Evolutionary conservation across 768 basidiomycete species (phyloP).

Genomic region (Baorangia bicolor): DNA sequence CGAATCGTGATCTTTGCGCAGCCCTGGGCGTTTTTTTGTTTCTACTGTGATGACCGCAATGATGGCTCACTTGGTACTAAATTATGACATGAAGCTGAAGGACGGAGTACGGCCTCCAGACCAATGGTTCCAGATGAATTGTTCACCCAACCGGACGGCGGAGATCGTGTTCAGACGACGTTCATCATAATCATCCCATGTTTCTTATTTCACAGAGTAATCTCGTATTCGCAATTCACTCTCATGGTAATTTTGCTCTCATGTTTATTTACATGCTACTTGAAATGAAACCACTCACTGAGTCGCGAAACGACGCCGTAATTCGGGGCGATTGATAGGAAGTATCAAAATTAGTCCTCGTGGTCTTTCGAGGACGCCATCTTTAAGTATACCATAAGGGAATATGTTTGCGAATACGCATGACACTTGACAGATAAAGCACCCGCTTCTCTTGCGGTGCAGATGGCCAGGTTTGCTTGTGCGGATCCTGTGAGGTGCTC

Average conservation of each 20-base stretch:
- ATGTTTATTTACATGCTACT: conserved; percentile 9
- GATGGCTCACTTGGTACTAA: conserved; percentile 40
- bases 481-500: conserved; percentile 5
- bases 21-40: conserved; percentile 45
- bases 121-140: conserved; percentile 35
- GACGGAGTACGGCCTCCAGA: conserved; percentile 37
- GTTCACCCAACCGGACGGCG: conserved; percentile 36
- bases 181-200: conserved; percentile 8
- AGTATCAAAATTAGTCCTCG: conserved; percentile 6
- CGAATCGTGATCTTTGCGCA: conserved; percentile 12
- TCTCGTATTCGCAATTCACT: conserved; percentile 9
- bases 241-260: conserved; percentile 9
- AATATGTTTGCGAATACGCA: neutral
- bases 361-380: neutral
- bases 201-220: conserved; percentile 8
- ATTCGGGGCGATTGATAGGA: conserved; percentile 19
- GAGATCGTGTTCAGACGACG: conserved; percentile 39
- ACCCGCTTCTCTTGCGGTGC: neutral
- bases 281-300: neutral
- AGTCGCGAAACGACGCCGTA: conserved; percentile 2
- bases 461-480: neutral
- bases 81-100: conserved; percentile 40
- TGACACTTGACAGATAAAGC: neutral
- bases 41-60: conserved; percentile 40
- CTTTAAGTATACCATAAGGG: neutral